These are phyloP conservation scores for Pseudogymnoascus pannorum DNA, from an alignment of 2,329 filamentous ascomycete genomes.

Conservation along the genomic window DNA sequence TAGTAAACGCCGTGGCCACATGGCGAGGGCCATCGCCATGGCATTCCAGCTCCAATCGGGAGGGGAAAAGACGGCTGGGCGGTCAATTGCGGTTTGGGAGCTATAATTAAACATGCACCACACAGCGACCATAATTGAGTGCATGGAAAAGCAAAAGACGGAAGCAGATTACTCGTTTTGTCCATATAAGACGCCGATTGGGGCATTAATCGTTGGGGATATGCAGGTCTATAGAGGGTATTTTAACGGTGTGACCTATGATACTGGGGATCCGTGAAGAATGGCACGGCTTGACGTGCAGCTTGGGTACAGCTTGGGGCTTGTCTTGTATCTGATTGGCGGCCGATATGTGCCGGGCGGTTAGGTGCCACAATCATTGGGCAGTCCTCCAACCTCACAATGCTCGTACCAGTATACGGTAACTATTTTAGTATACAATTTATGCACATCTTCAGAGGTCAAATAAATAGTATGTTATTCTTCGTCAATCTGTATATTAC, in stretches of 20 bases:
- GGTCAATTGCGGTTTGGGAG: background rate
- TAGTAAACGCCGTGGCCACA: constrained; percentile 2
- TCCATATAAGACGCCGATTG: constrained; percentile 8
- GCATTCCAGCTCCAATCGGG: background rate
- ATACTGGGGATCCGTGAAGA: constrained; percentile 9
- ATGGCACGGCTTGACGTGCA: constrained; percentile 5
- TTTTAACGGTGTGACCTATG: constrained; percentile 2
- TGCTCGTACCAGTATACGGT: background rate
- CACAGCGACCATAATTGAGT: background rate
- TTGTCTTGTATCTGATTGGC: background rate
- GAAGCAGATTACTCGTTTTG: constrained; percentile 3
- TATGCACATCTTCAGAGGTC: background rate
- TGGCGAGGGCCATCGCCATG: background rate
- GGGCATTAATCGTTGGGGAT: background rate
- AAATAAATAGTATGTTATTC: background rate
- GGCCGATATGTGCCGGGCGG: background rate
- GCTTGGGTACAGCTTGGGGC: constrained; percentile 1
- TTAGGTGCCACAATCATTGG: constrained; percentile 3
- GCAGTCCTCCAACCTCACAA: background rate
- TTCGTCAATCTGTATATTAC: background rate
- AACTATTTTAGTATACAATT: background rate
- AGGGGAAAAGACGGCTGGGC: background rate
- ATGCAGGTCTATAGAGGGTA: background rate
- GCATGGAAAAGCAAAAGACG: background rate
- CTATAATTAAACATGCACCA: background rate